Base-by-base conservation (phyloP, 805 yeast genomes). In the Metschnikowia continentalis region DNA sequence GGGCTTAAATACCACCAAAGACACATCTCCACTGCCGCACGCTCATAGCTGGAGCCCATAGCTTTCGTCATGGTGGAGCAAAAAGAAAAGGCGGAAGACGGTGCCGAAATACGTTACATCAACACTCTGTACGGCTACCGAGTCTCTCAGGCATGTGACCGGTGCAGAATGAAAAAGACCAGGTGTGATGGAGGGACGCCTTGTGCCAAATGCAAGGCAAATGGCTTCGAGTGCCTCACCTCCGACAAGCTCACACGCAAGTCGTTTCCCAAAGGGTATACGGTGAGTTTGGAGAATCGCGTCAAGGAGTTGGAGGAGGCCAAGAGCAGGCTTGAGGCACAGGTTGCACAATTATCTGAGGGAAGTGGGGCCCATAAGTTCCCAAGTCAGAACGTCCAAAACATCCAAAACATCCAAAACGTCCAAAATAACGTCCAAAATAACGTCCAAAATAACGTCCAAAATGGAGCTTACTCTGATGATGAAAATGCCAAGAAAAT, bases 241-340 rank as follows among this genome's bases (percentile, higher is more conserved):
- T 80, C 86, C 49, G 92, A 86, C 67, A 85, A 84, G 61, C 67
- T 87, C 26, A 82, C 90, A 0, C 74, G 95, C 66, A 74, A 90
- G 53, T 88, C 91, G 1, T 85, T 86, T 54, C 92, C 94, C 2
- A 83, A 84, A 59, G 92, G 94, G 0, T 87, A 87, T 61, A 87
- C 95, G 0, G 89, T 85, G 66, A 82, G 81, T 58, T 68, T 87
- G 56, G 95, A 87, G 60, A 75, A 74, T 49, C 82, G 80, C 57
- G 71, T 87, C 11, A 76, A 81, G 33, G 77, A 76, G 33, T 68
- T 86, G 49, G 90, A 86, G 61, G 78, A 79, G 42, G 84, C 80
- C 26, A 44, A 53, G 41, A 47, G 33, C 38, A 41, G 15, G 22
- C 52, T 57, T 36, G 47, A 44, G 7, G 33, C 32, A 8, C 47